Percentiles rank a stretch among this genome's conserved stretches.
These are phyloP conservation scores for Carpinus viminea DNA, from an alignment of 306 rosid genomes.

Conservation along the genomic window DNA sequence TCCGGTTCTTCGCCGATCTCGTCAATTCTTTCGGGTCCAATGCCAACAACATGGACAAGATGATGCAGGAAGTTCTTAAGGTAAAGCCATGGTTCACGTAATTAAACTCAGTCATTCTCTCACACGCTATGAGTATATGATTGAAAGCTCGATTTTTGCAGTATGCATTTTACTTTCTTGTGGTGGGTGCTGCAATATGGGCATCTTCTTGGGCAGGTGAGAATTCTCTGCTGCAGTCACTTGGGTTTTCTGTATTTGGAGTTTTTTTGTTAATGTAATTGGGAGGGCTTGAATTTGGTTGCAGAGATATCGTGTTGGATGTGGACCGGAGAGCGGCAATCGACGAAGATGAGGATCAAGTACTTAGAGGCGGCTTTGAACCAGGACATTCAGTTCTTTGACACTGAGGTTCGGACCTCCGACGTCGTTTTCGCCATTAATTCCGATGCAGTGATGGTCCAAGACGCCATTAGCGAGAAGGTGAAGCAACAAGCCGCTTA, in stretches of 20 bases:
- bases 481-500: constrained; percentile 39
- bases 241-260: neutral
- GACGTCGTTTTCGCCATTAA: constrained; percentile 92
- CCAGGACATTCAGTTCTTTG: constrained; percentile 90
- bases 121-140: neutral
- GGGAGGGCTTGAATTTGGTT: constrained; percentile 14
- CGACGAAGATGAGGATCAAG: constrained; percentile 95
- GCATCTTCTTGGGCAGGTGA: constrained; percentile 99
- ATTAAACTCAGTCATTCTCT: constrained; percentile 4
- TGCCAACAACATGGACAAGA: constrained; percentile 74
- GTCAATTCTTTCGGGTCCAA: constrained; percentile 93
- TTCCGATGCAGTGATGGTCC: constrained; percentile 93
- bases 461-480: constrained; percentile 99
- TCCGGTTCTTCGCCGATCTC: constrained; percentile 97
- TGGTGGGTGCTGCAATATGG: constrained; percentile 99
- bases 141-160: constrained; percentile 36
- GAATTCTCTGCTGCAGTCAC: constrained; percentile 7
- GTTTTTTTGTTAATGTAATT: constrained; percentile 11
- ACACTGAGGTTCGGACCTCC: constrained; percentile 90
- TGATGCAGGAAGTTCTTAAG: constrained; percentile 91
- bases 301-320: constrained; percentile 99
- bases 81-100: constrained; percentile 33
- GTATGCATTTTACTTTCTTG: constrained; percentile 96
- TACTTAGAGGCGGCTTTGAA: constrained; percentile 85
- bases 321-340: constrained; percentile 98